Conservation (phyloP, 345 rosid genomes). For the Combretum micranthum region DNA sequence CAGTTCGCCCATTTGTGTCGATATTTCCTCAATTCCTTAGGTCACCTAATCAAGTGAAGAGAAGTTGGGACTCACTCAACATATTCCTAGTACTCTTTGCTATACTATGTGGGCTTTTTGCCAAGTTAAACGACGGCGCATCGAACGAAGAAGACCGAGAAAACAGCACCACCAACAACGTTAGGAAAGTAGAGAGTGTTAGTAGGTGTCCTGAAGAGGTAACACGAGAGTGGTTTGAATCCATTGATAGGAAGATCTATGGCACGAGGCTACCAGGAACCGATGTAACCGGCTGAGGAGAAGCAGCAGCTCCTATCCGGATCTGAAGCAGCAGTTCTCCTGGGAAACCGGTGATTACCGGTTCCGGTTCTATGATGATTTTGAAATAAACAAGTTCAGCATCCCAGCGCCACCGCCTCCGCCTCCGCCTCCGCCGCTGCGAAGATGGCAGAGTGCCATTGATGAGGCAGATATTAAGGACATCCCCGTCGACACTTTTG, state of each 20-base stretch:
- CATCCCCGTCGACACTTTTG: constrained; percentile 51
- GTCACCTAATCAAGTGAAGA: constrained; percentile 30
- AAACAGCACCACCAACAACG: neutral
- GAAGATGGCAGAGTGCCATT: constrained; percentile 18
- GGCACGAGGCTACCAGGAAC: constrained; percentile 17
- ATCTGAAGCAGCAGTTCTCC: constrained; percentile 43
- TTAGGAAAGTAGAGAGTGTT: constrained; percentile 2
- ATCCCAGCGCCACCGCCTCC: constrained; percentile 11
- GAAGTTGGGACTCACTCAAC: constrained; percentile 65
- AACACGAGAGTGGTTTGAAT: constrained; percentile 41
- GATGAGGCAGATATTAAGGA: constrained; percentile 46
- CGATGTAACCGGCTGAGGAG: constrained; percentile 47
- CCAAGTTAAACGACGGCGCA: constrained; percentile 44
- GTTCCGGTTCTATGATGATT: constrained; percentile 68
- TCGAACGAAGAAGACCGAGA: constrained; percentile 10
- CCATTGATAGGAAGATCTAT: constrained; percentile 24
- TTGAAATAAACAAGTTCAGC: constrained; percentile 36
- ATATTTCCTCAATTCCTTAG: constrained; percentile 33
- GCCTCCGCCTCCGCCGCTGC: constrained; percentile 11
- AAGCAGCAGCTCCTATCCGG: constrained; percentile 73
- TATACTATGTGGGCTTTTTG: constrained; percentile 66
- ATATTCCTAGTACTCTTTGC: constrained; percentile 57
- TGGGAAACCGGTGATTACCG: constrained; percentile 36
- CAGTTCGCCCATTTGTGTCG: constrained; percentile 40
- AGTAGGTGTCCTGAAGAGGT: constrained; percentile 6